Percentiles rank a stretch among this genome's conserved stretches.
Evolutionary conservation across 2,329 filamentous ascomycete genomes (phyloP).

Genomic region (Alternaria longipes): DNA sequence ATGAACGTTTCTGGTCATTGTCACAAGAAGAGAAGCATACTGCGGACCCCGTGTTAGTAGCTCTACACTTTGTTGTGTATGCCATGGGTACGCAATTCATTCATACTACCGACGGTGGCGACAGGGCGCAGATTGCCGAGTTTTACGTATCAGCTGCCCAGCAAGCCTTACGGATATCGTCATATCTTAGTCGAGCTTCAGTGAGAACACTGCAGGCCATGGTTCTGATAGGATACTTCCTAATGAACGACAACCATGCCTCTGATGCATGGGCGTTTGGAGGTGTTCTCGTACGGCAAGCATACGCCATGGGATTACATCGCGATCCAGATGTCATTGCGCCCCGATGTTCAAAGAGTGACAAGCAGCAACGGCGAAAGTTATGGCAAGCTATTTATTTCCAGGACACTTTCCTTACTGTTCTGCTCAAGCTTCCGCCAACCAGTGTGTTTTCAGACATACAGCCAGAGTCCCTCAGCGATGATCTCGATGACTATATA

Average conservation of each 20-base stretch:
- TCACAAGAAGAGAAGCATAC: slow-evolving; percentile 64
- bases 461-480: slow-evolving; percentile 74
- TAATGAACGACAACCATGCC: slow-evolving; percentile 87
- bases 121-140: slow-evolving; percentile 78
- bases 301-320: slow-evolving; percentile 83
- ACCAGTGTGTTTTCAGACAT: slow-evolving; percentile 83
- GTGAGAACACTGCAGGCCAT: slow-evolving; percentile 79
- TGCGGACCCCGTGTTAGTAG: slow-evolving; percentile 74
- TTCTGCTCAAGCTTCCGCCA: slow-evolving; percentile 78
- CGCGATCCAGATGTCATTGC: slow-evolving; percentile 78
- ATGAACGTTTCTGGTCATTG: slow-evolving; percentile 79
- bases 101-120: slow-evolving; percentile 62
- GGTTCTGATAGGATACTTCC: slow-evolving; percentile 82
- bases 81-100: slow-evolving; percentile 83
- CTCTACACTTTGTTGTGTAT: slow-evolving; percentile 78
- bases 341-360: slow-evolving; percentile 71
- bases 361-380: slow-evolving; percentile 81
- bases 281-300: slow-evolving; percentile 78
- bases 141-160: slow-evolving; percentile 84
- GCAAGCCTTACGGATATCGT: slow-evolving; percentile 77
- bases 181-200: slow-evolving; percentile 78
- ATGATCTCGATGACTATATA: slow-evolving; percentile 71
- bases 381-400: slow-evolving; percentile 83
- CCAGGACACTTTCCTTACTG: slow-evolving; percentile 83
- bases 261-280: slow-evolving; percentile 85